A percentile compares a stretch with the other conserved stretches of the same genome.
phyloP scores from a whole-genome alignment of 805 yeast species.

The Saturnispora saitoi region DNA sequence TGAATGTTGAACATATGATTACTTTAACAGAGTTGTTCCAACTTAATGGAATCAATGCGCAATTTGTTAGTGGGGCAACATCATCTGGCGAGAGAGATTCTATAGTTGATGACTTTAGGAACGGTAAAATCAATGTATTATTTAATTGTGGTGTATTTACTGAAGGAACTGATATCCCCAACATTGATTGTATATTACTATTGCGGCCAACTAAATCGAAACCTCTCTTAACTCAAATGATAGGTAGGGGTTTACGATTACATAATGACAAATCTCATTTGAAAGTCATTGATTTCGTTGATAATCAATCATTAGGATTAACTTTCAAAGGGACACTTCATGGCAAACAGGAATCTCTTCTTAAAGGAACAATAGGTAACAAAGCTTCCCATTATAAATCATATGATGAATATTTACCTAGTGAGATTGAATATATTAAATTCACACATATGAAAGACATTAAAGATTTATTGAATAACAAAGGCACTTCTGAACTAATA shows the following conservation, averaged over 20 bases:
- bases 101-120: constrained; percentile 48
- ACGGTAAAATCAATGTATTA: constrained; percentile 59
- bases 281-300: constrained; percentile 72
- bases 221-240: constrained; percentile 71
- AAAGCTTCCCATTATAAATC: constrained; percentile 1
- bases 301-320: constrained; percentile 34
- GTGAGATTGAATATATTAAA: constrained; percentile 23
- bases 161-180: constrained; percentile 92
- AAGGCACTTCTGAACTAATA: neutral
- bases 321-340: constrained; percentile 18
- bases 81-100: constrained; percentile 39
- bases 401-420: constrained; percentile 12
- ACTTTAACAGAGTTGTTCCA: constrained; percentile 45
- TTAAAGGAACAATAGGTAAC: constrained; percentile 1
- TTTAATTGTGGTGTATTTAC: constrained; percentile 87
- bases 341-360: constrained; percentile 14
- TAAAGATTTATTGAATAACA: constrained; percentile 18
- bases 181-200: constrained; percentile 69
- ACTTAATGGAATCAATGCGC: constrained; percentile 55
- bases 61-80: constrained; percentile 63
- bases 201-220: constrained; percentile 77
- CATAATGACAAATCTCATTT: constrained; percentile 57
- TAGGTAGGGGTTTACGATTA: constrained; percentile 78
- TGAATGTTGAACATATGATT: constrained; percentile 59
- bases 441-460: constrained; percentile 24